Base-by-base conservation (phyloP, 2,329 filamentous ascomycete genomes). In the Sclerotinia sclerotiorum region DNA sequence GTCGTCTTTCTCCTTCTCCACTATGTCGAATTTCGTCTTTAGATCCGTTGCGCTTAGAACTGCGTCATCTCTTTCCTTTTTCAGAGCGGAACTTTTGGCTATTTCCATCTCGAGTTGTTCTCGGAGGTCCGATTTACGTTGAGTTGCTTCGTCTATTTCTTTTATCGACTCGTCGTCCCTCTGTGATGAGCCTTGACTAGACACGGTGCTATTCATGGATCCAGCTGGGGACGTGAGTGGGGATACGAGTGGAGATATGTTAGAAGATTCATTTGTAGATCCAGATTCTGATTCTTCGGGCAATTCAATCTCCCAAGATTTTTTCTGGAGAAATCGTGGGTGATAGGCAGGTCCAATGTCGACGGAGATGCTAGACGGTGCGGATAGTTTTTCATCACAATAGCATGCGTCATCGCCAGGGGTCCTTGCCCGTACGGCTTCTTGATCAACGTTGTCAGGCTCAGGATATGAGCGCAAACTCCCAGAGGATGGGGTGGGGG, bases 71-170 rank as follows among this genome's bases (percentile, higher is more conserved):
- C 29, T 62, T 27, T 62, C 46, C 21, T 39, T 39, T 32, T 51
- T 17, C 17, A 51, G 3, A 3, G 5, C 39, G 2, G 32, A 32
- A n/a, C 29, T 62, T 51, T 46, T 62, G 11, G 29, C 29, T 17
- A 19, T 51, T 24, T 51, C 60, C 60, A 62, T 62, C 46, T 51
- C 32, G 21, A 62, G 60, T 62, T 62, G 46, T 24, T 62, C 60
- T 2, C 48, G 29, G 5, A 62, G 46, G 17, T 62, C 48, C 19
- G 60, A 62, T 35, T 27, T 27, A 3, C 60, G 46, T 39, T 35
- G 29, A 11, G 46, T 51, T 24, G 46, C 60, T 19, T 58, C n/a
- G 35, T 58, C 35, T 58, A n/a, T 15, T 15, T 57, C 55, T 57
- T 42, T 62, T 8, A 21, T 8, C n/a, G 7, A n/a, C n/a, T 62